These are phyloP conservation scores for Mortierella sp. DNA, from an alignment of 371 early-diverging fungal species.

Conservation along the genomic window DNA sequence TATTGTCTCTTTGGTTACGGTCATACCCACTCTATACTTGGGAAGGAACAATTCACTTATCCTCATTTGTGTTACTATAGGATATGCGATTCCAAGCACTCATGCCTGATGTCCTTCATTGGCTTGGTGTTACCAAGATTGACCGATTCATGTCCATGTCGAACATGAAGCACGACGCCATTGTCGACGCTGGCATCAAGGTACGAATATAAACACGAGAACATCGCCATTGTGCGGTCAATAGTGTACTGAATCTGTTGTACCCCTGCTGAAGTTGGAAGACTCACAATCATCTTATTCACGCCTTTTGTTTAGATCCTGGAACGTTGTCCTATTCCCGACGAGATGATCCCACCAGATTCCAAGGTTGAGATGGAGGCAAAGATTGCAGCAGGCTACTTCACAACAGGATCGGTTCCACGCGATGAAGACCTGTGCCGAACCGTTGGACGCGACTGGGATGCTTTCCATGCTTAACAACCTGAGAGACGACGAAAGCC, in stretches of 20 bases:
- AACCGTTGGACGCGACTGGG: slow-evolving; percentile 88
- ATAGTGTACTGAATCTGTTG: not conserved
- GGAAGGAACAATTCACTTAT: not conserved
- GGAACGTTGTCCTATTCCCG: slow-evolving; percentile 92
- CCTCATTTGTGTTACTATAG: slow-evolving; percentile 5
- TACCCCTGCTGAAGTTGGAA: too few relatives aligned
- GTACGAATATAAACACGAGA: slow-evolving; percentile 11
- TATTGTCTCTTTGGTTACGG: not conserved
- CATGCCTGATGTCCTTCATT: slow-evolving; percentile 98
- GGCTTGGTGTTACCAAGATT: slow-evolving; percentile 95
- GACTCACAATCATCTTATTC: not conserved
- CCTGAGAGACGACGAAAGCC: not conserved
- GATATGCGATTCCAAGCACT: slow-evolving; percentile 98
- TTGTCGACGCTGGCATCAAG: slow-evolving; percentile 90
- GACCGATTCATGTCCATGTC: slow-evolving; percentile 96
- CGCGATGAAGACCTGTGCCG: slow-evolving; percentile 66
- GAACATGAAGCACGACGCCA: slow-evolving; percentile 95
- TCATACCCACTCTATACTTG: too few relatives aligned
- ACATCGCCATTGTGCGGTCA: not conserved
- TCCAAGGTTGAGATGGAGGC: slow-evolving; percentile 96
- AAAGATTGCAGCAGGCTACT: slow-evolving; percentile 96
- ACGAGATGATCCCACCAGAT: slow-evolving; percentile 90
- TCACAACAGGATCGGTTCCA: slow-evolving; percentile 75
- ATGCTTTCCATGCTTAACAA: slow-evolving; percentile 63
- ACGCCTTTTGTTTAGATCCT: slow-evolving; percentile 74